Evolutionary conservation across 2,329 filamentous ascomycete species (phyloP).

Genomic region (Fusarium clavum): DNA sequence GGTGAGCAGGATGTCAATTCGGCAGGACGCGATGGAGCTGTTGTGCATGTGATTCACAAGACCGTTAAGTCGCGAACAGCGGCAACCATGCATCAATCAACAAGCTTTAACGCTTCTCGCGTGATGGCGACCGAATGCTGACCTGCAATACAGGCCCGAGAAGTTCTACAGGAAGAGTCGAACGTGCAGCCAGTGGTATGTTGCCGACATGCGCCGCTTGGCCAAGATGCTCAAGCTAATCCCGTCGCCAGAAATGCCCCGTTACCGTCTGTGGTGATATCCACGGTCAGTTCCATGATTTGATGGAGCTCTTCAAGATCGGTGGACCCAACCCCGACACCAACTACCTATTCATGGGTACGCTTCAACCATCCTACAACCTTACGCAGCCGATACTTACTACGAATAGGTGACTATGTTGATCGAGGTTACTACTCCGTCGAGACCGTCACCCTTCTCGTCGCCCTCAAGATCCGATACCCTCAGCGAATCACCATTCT

Average conservation of each 20-base stretch:
- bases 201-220: slow-evolving; percentile 41
- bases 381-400: slow-evolving; percentile 21
- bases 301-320: slow-evolving; percentile 99
- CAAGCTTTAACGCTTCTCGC: slow-evolving; percentile 43
- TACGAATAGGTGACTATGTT: slow-evolving; percentile 85
- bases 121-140: slow-evolving; percentile 50
- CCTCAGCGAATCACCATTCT: slow-evolving; percentile 98
- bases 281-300: slow-evolving; percentile 97
- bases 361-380: slow-evolving; percentile 46
- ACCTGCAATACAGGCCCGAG: slow-evolving; percentile 75
- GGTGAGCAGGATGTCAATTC: slow-evolving; percentile 62
- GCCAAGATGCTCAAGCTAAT: slow-evolving; percentile 46
- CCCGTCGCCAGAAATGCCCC: slow-evolving; percentile 83
- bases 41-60: not conserved
- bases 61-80: not conserved
- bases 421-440: slow-evolving; percentile 99
- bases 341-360: slow-evolving; percentile 99
- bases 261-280: slow-evolving; percentile 99
- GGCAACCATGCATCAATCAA: slow-evolving; percentile 24
- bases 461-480: slow-evolving; percentile 97
- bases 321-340: slow-evolving; percentile 97
- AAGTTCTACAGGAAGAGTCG: slow-evolving; percentile 96
- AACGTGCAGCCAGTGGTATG: slow-evolving; percentile 98
- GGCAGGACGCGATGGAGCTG: not conserved
- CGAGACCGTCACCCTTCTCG: slow-evolving; percentile 95